Percentiles rank a stretch among this genome's conserved stretches.
phyloP scores from a whole-genome alignment of 768 basidiomycete species.

The Auricularia auricula-judae region DNA sequence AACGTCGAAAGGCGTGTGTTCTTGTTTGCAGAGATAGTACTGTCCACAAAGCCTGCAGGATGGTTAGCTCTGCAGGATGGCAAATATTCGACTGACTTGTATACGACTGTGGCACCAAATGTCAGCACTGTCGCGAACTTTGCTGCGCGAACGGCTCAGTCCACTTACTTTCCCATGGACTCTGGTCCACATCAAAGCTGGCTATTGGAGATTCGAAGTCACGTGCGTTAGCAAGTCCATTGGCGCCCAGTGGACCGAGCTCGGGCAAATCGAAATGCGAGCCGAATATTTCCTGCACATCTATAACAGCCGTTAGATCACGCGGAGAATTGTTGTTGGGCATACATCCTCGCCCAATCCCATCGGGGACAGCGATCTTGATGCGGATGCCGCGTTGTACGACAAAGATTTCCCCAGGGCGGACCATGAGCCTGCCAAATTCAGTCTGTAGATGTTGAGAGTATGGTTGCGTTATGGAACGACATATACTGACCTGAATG shows the following conservation, averaged over 20 bases:
- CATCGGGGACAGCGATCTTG: constrained; percentile 33
- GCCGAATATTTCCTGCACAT: constrained; percentile 55
- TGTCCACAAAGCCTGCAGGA: constrained; percentile 39
- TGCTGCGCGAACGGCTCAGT: too few species aligned
- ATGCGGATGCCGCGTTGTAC: constrained; percentile 59
- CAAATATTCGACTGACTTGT: constrained; percentile 26
- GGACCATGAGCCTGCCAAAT: constrained; percentile 40
- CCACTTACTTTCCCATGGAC: constrained; percentile 43
- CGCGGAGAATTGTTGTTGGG: too few species aligned
- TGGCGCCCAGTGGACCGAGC: constrained; percentile 52
- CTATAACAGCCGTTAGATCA: constrained; percentile 17
- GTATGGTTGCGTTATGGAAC: not conserved
- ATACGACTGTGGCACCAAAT: constrained; percentile 25
- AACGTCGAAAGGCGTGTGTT: constrained; percentile 62
- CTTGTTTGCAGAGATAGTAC: constrained; percentile 41
- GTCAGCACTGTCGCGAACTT: not conserved
- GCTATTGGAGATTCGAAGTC: constrained; percentile 58
- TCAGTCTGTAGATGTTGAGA: not conserved
- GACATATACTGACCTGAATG: constrained; percentile 34
- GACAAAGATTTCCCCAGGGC: constrained; percentile 53
- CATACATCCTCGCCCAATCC: constrained; percentile 9
- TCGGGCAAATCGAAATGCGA: constrained; percentile 53
- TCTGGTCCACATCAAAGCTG: constrained; percentile 54
- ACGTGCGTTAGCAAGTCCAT: constrained; percentile 53
- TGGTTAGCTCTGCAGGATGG: not conserved